Conservation (phyloP, 2,329 filamentous ascomycete species). For the Gyromitra esculenta region DNA sequence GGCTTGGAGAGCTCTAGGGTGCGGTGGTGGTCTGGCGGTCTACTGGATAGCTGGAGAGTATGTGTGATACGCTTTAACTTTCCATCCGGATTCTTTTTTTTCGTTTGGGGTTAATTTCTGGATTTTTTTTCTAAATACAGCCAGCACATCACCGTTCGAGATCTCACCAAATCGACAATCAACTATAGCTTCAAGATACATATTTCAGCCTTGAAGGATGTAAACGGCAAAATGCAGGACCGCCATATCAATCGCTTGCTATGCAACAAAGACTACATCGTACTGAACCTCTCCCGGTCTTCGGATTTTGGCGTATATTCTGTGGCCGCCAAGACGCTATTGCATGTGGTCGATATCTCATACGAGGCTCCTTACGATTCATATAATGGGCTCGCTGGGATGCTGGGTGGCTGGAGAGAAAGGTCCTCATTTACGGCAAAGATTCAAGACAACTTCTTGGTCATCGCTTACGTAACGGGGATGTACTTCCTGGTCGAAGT, state of each 20-base stretch:
- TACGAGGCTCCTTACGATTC: slow-evolving; percentile 22
- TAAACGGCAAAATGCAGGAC: slow-evolving; percentile 23
- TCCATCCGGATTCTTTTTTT: not conserved
- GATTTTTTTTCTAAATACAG: slow-evolving; percentile 5
- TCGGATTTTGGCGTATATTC: slow-evolving; percentile 42
- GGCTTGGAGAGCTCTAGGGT: slow-evolving; percentile 40
- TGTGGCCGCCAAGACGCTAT: slow-evolving; percentile 3
- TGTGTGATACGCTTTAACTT: not conserved
- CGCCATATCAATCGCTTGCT: slow-evolving; percentile 37
- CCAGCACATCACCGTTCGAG: slow-evolving; percentile 29
- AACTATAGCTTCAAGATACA: slow-evolving; percentile 7
- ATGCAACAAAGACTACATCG: slow-evolving; percentile 43
- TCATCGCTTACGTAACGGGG: slow-evolving; percentile 28
- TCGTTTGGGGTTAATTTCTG: not conserved
- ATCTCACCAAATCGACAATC: slow-evolving; percentile 15
- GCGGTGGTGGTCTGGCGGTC: slow-evolving; percentile 33
- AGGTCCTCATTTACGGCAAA: slow-evolving; percentile 27
- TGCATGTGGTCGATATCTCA: slow-evolving; percentile 40
- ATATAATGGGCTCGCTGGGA: slow-evolving; percentile 32
- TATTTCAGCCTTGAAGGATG: slow-evolving; percentile 19
- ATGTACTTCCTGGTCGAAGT: slow-evolving; percentile 34
- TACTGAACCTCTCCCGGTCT: slow-evolving; percentile 37
- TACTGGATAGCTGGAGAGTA: slow-evolving; percentile 45
- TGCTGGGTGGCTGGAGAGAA: slow-evolving; percentile 35
- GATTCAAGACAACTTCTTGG: slow-evolving; percentile 38